Evolutionary conservation across 2,329 filamentous ascomycete genomes (phyloP).

Genomic region (Apiospora marii): DNA sequence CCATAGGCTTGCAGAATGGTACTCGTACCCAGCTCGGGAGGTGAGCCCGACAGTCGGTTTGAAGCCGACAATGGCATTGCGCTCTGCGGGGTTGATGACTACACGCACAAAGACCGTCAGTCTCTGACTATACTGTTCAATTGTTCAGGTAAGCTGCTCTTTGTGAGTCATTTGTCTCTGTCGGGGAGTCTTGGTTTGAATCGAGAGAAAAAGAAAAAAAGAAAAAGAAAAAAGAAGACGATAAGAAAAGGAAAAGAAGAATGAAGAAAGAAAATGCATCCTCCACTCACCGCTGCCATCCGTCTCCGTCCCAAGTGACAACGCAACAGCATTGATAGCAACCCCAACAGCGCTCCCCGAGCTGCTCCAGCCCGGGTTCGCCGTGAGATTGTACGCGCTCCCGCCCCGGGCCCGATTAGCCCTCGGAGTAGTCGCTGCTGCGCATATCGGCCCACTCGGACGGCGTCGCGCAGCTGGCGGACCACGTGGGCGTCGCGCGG

Average conservation of each 20-base stretch:
- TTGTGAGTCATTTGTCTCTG: too few relatives aligned
- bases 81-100: constrained; percentile 75
- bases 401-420: constrained; percentile 71
- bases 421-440: constrained; percentile 70
- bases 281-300: constrained; percentile 64
- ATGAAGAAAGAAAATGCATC: background rate
- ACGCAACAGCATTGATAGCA: constrained; percentile 66
- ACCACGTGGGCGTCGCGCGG: constrained; percentile 57
- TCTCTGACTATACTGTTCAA: too few relatives aligned
- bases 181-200: too few relatives aligned
- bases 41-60: constrained; percentile 80
- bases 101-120: too few relatives aligned
- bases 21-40: constrained; percentile 58
- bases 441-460: constrained; percentile 81
- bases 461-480: constrained; percentile 56
- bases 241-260: too few relatives aligned
- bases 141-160: too few relatives aligned
- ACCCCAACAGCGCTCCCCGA: constrained; percentile 73
- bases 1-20: background rate
- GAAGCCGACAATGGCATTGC: constrained; percentile 74
- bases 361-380: constrained; percentile 73
- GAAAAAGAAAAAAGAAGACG: too few relatives aligned
- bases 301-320: constrained; percentile 77
- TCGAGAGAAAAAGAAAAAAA: too few relatives aligned
- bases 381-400: constrained; percentile 72